Evolutionary conservation across 2,329 filamentous ascomycete species (phyloP), one percentile per base, ranked within the genome.

Genomic region (Alternaria rosae): DNA sequence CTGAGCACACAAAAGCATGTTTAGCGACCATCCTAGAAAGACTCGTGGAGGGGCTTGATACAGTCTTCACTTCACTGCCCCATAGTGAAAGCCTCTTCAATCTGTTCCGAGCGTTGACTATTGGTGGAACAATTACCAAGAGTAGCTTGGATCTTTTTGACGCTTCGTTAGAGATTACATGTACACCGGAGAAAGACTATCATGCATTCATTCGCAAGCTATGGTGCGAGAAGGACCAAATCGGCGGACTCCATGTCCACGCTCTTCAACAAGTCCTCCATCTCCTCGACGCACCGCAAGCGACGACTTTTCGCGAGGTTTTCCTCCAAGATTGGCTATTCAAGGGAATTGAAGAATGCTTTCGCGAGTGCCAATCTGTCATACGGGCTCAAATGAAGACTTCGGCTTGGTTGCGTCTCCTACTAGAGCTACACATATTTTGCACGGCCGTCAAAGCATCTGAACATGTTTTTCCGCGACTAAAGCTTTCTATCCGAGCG

Each of bases 341-440:
- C 3, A n/a, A 56, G 6, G 71, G 73, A 1, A 66, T 76, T 8
- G 65, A 70, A 32, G 66, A 52, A 11, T 76, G 73, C 53, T 52
- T 76, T 1, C 12, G 59, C 12, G 69, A 77, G 11, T 71, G 72
- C 23, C 68, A 72, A 51, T 28, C 42, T 23, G 68, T 67, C 5
- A 41, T 76, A 17, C 44, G 50, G 9, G 55, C 54, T 10, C 69
- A 72, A n/a, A 69, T 77, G 2, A 54, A 65, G 1, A 52, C 45
- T 2, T 21, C 65, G 32, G 38, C 65, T 23, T 75, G 72, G 72
- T 64, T 45, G 35, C 54, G 68, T 25, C 53, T 73, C 12, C 61
- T 63, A 4, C 17, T 69, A 2, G 71, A 76, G 30, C 58, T 76
- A 5, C 65, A 75, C 44, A 35, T 17, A 2, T 75, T 78, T 38